Conservation (phyloP, 352 stramenopile genomes). For the Lagenidium sp. region DNA sequence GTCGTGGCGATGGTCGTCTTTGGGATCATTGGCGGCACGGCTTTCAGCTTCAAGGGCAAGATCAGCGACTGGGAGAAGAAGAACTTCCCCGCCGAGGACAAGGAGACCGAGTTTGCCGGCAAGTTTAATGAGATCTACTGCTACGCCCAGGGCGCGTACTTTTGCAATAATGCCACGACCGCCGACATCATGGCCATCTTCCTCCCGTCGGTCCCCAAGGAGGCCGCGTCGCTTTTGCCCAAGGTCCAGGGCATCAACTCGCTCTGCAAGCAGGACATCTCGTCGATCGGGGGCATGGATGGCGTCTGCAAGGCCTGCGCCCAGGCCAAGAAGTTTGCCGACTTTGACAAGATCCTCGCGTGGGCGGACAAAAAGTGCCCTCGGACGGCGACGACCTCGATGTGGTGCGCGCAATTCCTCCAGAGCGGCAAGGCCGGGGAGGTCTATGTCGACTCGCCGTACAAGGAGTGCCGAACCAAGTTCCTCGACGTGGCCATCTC, state of each 20-base stretch:
- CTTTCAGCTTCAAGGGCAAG: conserved; percentile 67
- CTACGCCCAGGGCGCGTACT: conserved; percentile 75
- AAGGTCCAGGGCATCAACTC: conserved; percentile 49
- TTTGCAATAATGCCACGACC: conserved; percentile 73
- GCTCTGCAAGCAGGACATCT: conserved; percentile 27
- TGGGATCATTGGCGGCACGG: conserved; percentile 50
- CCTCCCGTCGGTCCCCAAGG: conserved; percentile 31
- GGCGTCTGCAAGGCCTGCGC: conserved; percentile 50
- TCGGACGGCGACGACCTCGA: conserved; percentile 27
- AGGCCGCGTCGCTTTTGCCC: conserved; percentile 33
- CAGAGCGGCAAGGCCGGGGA: conserved; percentile 26
- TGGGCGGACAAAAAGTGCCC: conserved; percentile 64
- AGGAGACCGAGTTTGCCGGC: conserved; percentile 47
- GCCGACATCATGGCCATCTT: conserved; percentile 51
- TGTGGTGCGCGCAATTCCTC: conserved; percentile 57
- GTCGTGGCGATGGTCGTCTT: conserved; percentile 63
- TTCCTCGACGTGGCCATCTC: conserved; percentile 60
- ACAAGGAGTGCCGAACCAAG: conserved; percentile 54
- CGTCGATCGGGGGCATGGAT: conserved; percentile 21
- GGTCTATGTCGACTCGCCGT: conserved; percentile 58
- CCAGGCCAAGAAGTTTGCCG: conserved; percentile 35
- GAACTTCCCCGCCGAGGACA: conserved; percentile 36
- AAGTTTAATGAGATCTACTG: conserved; percentile 83
- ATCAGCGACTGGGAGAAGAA: conserved; percentile 43
- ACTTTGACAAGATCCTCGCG: conserved; percentile 60